Percentiles rank a stretch among this genome's conserved stretches.
These are phyloP conservation scores for Phaeosphaeriaceae sp. DNA, from an alignment of 2,329 filamentous ascomycete species.

Conservation along the genomic window DNA sequence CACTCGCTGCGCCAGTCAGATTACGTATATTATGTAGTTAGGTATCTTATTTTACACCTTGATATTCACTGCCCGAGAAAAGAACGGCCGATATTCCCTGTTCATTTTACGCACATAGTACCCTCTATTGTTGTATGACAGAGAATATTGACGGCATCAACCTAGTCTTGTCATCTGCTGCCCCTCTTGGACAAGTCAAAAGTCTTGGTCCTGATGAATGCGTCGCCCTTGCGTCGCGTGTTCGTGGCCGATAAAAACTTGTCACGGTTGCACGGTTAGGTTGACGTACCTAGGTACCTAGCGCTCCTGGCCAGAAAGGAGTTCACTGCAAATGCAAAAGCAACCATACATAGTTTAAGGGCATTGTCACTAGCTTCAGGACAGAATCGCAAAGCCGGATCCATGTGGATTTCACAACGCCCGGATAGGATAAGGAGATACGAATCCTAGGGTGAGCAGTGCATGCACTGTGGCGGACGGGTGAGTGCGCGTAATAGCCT, in stretches of 20 bases:
- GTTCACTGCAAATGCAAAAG: conserved; percentile 35
- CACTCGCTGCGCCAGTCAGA: conserved; percentile 10
- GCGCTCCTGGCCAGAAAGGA: conserved; percentile 24
- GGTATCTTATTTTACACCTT: conserved; percentile 10
- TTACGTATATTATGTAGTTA: too few relatives aligned
- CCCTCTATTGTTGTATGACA: conserved; percentile 8
- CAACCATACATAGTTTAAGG: conserved; percentile 26
- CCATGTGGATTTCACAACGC: not conserved
- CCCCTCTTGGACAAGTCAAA: conserved; percentile 24
- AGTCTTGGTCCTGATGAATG: too few relatives aligned
- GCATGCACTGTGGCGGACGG: not conserved
- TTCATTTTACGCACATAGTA: conserved; percentile 13
- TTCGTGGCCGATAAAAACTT: conserved; percentile 20
- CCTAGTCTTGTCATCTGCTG: conserved; percentile 22
- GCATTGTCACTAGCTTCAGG: conserved; percentile 22
- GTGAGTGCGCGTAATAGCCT: conserved; percentile 23
- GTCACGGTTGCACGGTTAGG: conserved; percentile 43
- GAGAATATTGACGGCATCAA: conserved; percentile 28
- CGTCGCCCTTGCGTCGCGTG: conserved; percentile 36
- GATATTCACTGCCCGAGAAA: conserved; percentile 6
- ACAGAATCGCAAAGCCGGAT: conserved; percentile 17
- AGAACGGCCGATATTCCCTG: conserved; percentile 14
- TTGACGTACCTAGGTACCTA: too few relatives aligned
- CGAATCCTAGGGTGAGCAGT: too few relatives aligned
- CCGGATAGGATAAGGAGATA: not conserved